phyloP scores from a whole-genome alignment of 2,329 filamentous ascomycete species.

The Chalaropsis thielavioides region DNA sequence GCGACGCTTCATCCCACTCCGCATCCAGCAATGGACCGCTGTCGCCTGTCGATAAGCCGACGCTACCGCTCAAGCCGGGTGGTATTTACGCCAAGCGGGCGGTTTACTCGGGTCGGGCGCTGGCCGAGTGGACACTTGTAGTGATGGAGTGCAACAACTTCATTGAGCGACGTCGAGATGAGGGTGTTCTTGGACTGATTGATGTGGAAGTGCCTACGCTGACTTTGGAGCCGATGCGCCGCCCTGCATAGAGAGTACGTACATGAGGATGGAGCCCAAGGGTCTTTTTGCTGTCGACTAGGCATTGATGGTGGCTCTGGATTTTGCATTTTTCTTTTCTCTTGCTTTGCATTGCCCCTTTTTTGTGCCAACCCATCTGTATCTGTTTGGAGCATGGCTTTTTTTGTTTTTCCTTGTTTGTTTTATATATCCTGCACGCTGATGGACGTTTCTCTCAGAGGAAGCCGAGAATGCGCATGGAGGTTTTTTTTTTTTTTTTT shows the following conservation, averaged over 20 bases:
- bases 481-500: conserved; percentile 2
- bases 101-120: conserved; percentile 54
- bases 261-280: neutral
- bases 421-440: neutral
- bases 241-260: conserved; percentile 13
- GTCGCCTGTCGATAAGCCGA: conserved; percentile 5
- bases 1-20: neutral
- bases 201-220: conserved; percentile 47
- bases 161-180: conserved; percentile 57
- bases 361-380: neutral
- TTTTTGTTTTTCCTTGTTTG: neutral
- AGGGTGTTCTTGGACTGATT: conserved; percentile 51
- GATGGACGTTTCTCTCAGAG: neutral
- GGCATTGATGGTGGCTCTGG: neutral
- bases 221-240: conserved; percentile 30
- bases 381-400: neutral
- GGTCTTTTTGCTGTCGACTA: too few species aligned
- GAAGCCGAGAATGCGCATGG: neutral
- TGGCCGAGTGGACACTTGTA: conserved; percentile 65
- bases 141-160: conserved; percentile 71
- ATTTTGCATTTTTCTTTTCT: conserved; percentile 8
- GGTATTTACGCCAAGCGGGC: conserved; percentile 33
- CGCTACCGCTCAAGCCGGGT: conserved; percentile 33
- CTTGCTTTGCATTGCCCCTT: neutral
- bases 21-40: neutral